These are phyloP conservation scores for Cordyceps fumosorosea DNA, from an alignment of 2,329 filamentous ascomycete species.

Conservation along the genomic window DNA sequence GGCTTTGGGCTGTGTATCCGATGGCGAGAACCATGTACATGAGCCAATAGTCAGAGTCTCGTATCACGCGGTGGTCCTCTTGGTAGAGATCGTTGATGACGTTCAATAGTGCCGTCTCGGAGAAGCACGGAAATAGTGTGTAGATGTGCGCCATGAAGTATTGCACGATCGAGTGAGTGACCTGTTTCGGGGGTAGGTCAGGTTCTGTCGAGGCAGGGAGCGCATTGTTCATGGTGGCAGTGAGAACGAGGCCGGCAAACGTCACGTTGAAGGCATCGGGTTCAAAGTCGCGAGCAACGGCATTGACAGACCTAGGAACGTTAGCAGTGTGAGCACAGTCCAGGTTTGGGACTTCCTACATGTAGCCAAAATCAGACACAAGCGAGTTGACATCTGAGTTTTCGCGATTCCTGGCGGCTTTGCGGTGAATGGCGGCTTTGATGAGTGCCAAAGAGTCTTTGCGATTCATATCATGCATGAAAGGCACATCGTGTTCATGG, in stretches of 20 bases:
- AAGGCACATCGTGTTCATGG: conserved; percentile 49
- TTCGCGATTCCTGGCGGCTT: conserved; percentile 60
- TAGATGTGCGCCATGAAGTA: conserved; percentile 82
- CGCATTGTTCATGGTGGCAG: conserved; percentile 69
- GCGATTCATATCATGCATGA: conserved; percentile 42
- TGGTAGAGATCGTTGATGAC: conserved; percentile 79
- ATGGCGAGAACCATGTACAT: conserved; percentile 88
- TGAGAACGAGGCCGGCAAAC: conserved; percentile 80
- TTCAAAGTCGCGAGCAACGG: conserved; percentile 89
- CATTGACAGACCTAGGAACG: conserved; percentile 71
- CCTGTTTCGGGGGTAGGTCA: conserved; percentile 63
- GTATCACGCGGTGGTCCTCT: conserved; percentile 54
- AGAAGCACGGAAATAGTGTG: conserved; percentile 73
- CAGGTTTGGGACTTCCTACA: conserved; percentile 48
- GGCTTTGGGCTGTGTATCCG: conserved; percentile 66
- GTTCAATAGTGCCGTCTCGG: conserved; percentile 69
- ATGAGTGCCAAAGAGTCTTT: conserved; percentile 59
- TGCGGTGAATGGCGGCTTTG: conserved; percentile 56
- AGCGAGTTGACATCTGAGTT: conserved; percentile 84
- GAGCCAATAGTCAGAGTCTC: conserved; percentile 72
- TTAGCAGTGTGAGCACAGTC: background rate
- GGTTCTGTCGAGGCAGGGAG: conserved; percentile 56
- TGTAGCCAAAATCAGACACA: conserved; percentile 86
- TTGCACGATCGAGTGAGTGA: conserved; percentile 63
- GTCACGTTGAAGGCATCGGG: conserved; percentile 84